A percentile compares a stretch with the other conserved stretches of the same genome.
These are phyloP conservation scores for Nitzschia inconspicua DNA, from an alignment of 108 stramenopile genomes.

Conservation along the genomic window DNA sequence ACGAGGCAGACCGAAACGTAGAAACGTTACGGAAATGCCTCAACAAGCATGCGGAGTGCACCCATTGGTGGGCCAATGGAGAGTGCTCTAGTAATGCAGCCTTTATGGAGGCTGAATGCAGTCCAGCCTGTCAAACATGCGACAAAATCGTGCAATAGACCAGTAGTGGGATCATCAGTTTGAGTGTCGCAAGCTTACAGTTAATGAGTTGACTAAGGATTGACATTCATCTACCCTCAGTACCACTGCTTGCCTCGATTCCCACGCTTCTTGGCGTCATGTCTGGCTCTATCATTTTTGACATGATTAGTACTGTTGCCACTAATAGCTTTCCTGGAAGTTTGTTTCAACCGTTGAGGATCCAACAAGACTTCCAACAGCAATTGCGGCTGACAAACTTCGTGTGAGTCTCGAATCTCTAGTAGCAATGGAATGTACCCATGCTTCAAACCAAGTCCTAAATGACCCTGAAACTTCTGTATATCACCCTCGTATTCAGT, in stretches of 20 bases:
- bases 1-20: neutral
- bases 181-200: too few species aligned
- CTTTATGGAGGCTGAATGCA: conserved; percentile 55
- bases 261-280: too few species aligned
- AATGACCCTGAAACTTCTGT: conserved; percentile 1
- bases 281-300: too few species aligned
- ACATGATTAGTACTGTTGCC: too few species aligned
- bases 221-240: too few species aligned
- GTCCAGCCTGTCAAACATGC: conserved; percentile 23
- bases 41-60: conserved; percentile 50
- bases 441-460: conserved; percentile 5
- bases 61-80: conserved; percentile 47
- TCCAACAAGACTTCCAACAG: neutral
- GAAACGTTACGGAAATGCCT: conserved; percentile 24
- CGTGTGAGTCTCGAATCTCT: conserved; percentile 1
- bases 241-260: too few species aligned
- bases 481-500: conserved; percentile 1
- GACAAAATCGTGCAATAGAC: too few species aligned
- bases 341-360: too few species aligned
- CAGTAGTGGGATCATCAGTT: too few species aligned
- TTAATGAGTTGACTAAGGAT: too few species aligned
- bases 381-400: conserved; percentile 6
- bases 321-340: too few species aligned
- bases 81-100: conserved; percentile 51
- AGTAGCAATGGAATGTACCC: neutral